Evolutionary conservation across 306 rosid genomes (phyloP).

Genomic region (Pterocarpus macrocarpus): DNA sequence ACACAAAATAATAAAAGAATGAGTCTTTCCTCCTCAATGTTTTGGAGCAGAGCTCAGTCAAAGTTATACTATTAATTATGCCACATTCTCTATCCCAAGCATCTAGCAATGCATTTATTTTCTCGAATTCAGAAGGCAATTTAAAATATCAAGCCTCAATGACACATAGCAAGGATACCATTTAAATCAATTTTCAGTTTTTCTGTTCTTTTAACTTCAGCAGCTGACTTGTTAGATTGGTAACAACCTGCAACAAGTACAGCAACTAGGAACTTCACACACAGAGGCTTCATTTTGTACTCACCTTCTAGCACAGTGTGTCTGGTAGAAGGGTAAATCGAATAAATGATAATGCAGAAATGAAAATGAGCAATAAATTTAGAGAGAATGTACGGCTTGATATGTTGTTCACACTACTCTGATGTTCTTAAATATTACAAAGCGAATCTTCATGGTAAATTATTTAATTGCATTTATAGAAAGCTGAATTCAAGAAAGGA

Average conservation of each 20-base stretch:
- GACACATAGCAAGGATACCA: background rate
- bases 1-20: background rate
- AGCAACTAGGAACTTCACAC: background rate
- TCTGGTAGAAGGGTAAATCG: background rate
- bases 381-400: too few species aligned
- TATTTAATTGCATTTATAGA: background rate
- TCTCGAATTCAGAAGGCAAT: background rate
- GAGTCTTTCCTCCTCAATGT: background rate
- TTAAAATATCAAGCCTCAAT: background rate
- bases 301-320: background rate
- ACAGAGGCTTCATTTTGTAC: conserved; percentile 9
- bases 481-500: background rate
- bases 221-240: background rate
- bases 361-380: too few species aligned
- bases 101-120: background rate
- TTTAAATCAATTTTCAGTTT: background rate
- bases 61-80: background rate
- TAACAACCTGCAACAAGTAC: background rate
- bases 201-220: background rate
- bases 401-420: too few species aligned
- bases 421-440: too few species aligned
- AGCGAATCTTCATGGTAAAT: background rate
- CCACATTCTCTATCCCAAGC: background rate
- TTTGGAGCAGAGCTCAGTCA: background rate
- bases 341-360: too few species aligned